These are phyloP conservation scores for Artemisia argyi DNA, from an alignment of 129 eudicot genomes.

Conservation along the genomic window DNA sequence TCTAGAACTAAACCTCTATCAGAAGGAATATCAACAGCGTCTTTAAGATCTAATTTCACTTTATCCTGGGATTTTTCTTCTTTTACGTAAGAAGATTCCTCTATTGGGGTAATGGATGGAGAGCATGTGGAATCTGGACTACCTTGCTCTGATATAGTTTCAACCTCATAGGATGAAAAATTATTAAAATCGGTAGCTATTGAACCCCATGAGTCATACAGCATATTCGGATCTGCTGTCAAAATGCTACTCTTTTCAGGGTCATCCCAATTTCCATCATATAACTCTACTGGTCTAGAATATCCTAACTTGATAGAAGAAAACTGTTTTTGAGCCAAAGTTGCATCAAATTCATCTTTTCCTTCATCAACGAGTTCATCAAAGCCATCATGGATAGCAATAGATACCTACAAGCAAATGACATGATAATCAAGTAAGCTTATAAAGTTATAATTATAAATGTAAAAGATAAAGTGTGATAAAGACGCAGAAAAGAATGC, in stretches of 20 bases:
- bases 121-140: conserved; percentile 37
- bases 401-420: conserved; percentile 55
- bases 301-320: conserved; percentile 70
- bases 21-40: conserved; percentile 31
- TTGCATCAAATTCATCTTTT: conserved; percentile 49
- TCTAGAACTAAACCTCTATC: conserved; percentile 20
- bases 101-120: conserved; percentile 31
- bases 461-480: conserved; percentile 11
- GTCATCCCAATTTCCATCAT: conserved; percentile 49
- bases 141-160: conserved; percentile 27
- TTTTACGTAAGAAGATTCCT: conserved; percentile 28
- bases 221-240: conserved; percentile 36
- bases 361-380: conserved; percentile 52
- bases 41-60: conserved; percentile 25
- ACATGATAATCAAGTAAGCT: conserved; percentile 18
- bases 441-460: conserved; percentile 1
- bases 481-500: conserved; percentile 9
- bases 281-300: conserved; percentile 66
- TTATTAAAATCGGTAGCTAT: conserved; percentile 23
- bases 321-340: conserved; percentile 61
- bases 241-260: conserved; percentile 32
- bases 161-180: conserved; percentile 30
- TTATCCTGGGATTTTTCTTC: conserved; percentile 40
- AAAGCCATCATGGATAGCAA: conserved; percentile 50
- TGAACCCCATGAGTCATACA: conserved; percentile 36